A percentile compares a stretch with the other conserved stretches of the same genome.
Evolutionary conservation across 75 land plant genomes (phyloP).

Genomic region (Pinus albicaulis): DNA sequence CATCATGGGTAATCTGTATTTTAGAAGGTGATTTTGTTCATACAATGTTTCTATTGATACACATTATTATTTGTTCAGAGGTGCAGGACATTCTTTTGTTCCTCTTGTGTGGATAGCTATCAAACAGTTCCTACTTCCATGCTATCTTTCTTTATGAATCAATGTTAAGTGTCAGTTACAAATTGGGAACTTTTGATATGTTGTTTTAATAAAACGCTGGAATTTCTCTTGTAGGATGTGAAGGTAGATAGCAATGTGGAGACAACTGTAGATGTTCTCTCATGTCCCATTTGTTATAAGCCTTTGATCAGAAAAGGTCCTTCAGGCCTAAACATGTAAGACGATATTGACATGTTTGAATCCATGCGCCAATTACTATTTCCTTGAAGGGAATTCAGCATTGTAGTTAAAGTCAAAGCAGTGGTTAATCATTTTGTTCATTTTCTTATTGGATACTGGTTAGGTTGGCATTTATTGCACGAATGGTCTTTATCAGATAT

Average conservation of each 20-base stretch:
- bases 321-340: slow-evolving; percentile 47
- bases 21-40: too few relatives aligned
- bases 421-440: not conserved
- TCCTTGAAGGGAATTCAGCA: not conserved
- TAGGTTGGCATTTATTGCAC: not conserved
- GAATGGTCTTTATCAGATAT: not conserved
- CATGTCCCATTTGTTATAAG: slow-evolving; percentile 71
- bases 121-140: too few relatives aligned
- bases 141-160: too few relatives aligned
- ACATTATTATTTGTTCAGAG: too few relatives aligned
- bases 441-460: slow-evolving; percentile 5
- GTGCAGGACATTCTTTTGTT: too few relatives aligned
- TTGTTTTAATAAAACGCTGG: too few relatives aligned
- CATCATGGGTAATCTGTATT: too few relatives aligned
- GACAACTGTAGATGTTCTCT: slow-evolving; percentile 26
- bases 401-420: not conserved
- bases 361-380: not conserved
- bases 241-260: not conserved
- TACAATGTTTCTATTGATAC: too few relatives aligned
- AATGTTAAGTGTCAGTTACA: too few relatives aligned
- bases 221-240: slow-evolving; percentile 1
- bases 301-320: slow-evolving; percentile 41
- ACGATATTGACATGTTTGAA: not conserved
- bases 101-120: too few relatives aligned
- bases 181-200: too few relatives aligned